Evolutionary conservation across 163 green algal species (phyloP).

Genomic region (Botryococcus braunii): DNA sequence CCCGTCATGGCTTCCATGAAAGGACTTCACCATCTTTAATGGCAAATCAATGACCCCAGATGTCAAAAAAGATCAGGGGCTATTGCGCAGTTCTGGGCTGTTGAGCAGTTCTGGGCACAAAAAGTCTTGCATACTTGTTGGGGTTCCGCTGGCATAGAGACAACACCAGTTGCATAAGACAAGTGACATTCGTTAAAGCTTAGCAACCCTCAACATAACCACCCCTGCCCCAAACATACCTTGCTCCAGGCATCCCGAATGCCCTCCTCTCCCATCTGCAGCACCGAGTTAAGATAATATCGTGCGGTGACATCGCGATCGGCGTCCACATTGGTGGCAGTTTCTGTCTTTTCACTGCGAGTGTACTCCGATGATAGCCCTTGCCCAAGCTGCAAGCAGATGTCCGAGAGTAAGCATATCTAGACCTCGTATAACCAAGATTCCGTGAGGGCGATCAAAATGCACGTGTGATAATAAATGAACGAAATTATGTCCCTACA

Average conservation of each 20-base stretch:
- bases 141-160: too few relatives aligned
- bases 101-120: too few relatives aligned
- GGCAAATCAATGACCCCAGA: too few relatives aligned
- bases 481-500: background rate
- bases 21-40: too few relatives aligned
- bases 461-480: background rate
- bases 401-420: background rate
- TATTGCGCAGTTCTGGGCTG: too few relatives aligned
- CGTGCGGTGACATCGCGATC: constrained; percentile 45
- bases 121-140: too few relatives aligned
- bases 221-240: too few relatives aligned
- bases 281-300: constrained; percentile 75
- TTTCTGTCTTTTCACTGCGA: constrained; percentile 11
- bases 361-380: constrained; percentile 54
- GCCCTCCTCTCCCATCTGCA: constrained; percentile 65
- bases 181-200: too few relatives aligned
- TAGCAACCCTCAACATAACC: too few relatives aligned
- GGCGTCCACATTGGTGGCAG: constrained; percentile 29
- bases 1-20: too few relatives aligned
- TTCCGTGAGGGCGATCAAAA: background rate
- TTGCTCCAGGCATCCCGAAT: constrained; percentile 70
- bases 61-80: too few relatives aligned
- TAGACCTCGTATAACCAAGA: background rate
- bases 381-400: constrained; percentile 31
- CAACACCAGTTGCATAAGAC: too few relatives aligned